phyloP scores from a whole-genome alignment of 2,329 filamentous ascomycete species.

The Penicillium janthinellum region DNA sequence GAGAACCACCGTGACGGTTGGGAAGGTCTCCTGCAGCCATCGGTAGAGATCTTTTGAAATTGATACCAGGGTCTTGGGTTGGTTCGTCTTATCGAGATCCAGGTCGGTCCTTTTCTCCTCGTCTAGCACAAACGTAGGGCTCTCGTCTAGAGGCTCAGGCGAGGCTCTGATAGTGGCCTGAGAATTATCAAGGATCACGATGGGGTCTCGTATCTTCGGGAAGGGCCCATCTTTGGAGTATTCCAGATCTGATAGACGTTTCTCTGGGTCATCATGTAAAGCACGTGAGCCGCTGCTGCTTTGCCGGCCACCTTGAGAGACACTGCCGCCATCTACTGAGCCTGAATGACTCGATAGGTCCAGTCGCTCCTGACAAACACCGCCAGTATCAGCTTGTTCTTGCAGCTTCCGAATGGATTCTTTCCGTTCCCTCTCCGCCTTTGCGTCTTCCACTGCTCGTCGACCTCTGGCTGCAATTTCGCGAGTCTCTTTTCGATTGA shows the following conservation, averaged over 20 bases:
- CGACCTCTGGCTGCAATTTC: constrained; percentile 62
- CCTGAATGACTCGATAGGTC: not conserved
- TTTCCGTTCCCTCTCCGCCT: constrained; percentile 38
- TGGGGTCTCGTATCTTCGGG: constrained; percentile 3
- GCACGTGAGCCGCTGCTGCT: not conserved
- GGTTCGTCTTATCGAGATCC: constrained; percentile 16
- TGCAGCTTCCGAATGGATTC: constrained; percentile 12
- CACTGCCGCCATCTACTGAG: not conserved
- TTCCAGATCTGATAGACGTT: constrained; percentile 8
- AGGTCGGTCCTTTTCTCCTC: constrained; percentile 33
- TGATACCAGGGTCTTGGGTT: constrained; percentile 55
- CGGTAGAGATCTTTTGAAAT: constrained; percentile 48
- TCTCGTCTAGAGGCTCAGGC: constrained; percentile 5
- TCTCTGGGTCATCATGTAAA: not conserved
- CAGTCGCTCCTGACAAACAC: not conserved
- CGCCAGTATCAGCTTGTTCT: not conserved
- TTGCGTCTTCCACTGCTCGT: constrained; percentile 50
- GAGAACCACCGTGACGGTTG: constrained; percentile 66
- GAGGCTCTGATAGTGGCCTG: constrained; percentile 2
- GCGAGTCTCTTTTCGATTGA: constrained; percentile 63
- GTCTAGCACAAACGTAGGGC: constrained; percentile 20
- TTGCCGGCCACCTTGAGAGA: not conserved
- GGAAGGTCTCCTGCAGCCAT: constrained; percentile 72
- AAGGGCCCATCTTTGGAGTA: constrained; percentile 1
- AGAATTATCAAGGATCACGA: not conserved